Conservation (phyloP, 2,329 filamentous ascomycete genomes). For the Botrytis squamosa region DNA sequence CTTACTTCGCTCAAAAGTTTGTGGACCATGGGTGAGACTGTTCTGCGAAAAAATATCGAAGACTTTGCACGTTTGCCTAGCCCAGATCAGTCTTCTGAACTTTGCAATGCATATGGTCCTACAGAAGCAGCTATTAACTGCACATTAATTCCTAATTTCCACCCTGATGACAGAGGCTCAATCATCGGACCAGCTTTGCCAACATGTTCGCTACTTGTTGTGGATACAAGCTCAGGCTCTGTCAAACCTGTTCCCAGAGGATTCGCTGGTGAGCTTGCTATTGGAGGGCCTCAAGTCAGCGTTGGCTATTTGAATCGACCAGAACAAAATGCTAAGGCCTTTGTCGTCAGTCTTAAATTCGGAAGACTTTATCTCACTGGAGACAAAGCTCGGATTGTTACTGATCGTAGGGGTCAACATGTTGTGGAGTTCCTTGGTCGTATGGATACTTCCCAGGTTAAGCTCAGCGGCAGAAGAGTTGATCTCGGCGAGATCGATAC, state of each 20-base stretch:
- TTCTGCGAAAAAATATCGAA: constrained; percentile 16
- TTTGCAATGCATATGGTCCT: constrained; percentile 16
- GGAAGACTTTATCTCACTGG: constrained; percentile 48
- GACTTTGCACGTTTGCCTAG: background rate
- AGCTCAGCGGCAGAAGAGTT: constrained; percentile 62
- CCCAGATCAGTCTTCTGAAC: constrained; percentile 4
- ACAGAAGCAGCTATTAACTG: constrained; percentile 9
- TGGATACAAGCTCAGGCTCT: constrained; percentile 20
- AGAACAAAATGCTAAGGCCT: constrained; percentile 22
- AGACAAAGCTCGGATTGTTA: constrained; percentile 47
- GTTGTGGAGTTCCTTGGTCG: constrained; percentile 61
- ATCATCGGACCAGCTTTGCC: constrained; percentile 7
- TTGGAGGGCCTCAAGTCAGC: constrained; percentile 24
- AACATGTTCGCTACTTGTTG: background rate
- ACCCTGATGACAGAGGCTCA: constrained; percentile 1
- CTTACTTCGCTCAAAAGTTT: background rate
- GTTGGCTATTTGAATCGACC: constrained; percentile 24
- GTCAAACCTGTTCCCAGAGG: constrained; percentile 17
- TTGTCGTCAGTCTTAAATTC: constrained; percentile 25
- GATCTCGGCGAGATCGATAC: constrained; percentile 58
- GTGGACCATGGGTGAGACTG: constrained; percentile 13
- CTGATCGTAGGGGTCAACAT: constrained; percentile 47
- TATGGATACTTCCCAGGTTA: constrained; percentile 59
- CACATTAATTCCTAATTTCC: constrained; percentile 3
- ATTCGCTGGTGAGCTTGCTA: constrained; percentile 23